A percentile compares a stretch with the other conserved stretches of the same genome.
phyloP scores from a whole-genome alignment of 768 basidiomycete genomes.

The Boletellus sp. region DNA sequence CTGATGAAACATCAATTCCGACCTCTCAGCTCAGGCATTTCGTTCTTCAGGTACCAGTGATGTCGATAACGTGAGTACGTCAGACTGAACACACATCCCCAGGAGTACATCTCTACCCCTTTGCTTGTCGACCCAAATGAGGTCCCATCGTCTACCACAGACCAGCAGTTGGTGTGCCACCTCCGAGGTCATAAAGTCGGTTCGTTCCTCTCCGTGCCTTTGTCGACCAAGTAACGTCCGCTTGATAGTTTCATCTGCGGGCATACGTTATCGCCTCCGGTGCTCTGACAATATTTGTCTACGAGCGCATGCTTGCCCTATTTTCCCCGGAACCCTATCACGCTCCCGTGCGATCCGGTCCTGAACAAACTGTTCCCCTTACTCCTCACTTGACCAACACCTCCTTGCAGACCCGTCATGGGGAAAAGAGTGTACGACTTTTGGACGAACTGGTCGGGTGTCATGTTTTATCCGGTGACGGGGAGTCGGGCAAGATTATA shows the following conservation, averaged over 20 bases:
- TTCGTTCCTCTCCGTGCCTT: conserved; percentile 4
- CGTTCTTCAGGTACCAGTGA: conserved; percentile 75
- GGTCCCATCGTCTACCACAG: conserved; percentile 23
- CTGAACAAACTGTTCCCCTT: conserved; percentile 36
- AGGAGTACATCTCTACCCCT: conserved; percentile 86
- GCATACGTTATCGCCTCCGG: conserved; percentile 82
- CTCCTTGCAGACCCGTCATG: conserved; percentile 66
- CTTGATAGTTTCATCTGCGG: conserved; percentile 83
- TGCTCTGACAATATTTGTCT: conserved; percentile 75
- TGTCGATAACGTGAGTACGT: conserved; percentile 3
- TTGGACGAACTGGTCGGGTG: conserved; percentile 77
- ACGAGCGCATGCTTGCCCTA: conserved; percentile 78
- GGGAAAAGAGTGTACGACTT: conserved; percentile 70
- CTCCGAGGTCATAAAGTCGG: conserved; percentile 59
- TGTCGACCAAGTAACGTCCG: conserved; percentile 10
- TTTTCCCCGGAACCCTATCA: conserved; percentile 78
- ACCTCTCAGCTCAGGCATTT: conserved; percentile 92
- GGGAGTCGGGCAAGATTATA: conserved; percentile 20
- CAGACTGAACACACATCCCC: conserved; percentile 1
- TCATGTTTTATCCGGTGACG: conserved; percentile 40
- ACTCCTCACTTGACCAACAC: conserved; percentile 88
- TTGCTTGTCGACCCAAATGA: conserved; percentile 72
- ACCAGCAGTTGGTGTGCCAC: conserved; percentile 10
- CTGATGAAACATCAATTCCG: conserved; percentile 51
- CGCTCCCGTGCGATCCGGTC: conserved; percentile 37